phyloP scores from a whole-genome alignment of 2,329 filamentous ascomycete species.

The Aphanoascus verrucosus region DNA sequence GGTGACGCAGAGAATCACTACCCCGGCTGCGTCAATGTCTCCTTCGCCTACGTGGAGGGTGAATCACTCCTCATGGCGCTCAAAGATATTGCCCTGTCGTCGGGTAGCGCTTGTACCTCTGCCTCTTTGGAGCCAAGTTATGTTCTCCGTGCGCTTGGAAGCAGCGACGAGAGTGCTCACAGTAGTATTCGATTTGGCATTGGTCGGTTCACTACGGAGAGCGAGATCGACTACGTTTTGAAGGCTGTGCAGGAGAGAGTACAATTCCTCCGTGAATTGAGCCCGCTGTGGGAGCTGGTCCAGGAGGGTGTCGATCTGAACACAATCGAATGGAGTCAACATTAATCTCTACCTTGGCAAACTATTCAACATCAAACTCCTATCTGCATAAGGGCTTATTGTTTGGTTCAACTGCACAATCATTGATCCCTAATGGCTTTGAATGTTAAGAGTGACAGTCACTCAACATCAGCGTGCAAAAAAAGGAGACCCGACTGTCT shows the following conservation, averaged over 20 bases:
- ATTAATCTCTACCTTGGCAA: conserved; percentile 43
- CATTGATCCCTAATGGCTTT: neutral
- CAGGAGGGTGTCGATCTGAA: conserved; percentile 93
- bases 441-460: no score
- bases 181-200: conserved; percentile 97
- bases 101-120: conserved; percentile 92
- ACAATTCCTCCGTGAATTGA: conserved; percentile 84
- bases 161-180: conserved; percentile 93
- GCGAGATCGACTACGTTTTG: conserved; percentile 92
- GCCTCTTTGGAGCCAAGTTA: conserved; percentile 95
- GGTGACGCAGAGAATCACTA: conserved; percentile 77
- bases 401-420: neutral
- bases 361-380: no score
- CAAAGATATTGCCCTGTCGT: conserved; percentile 95
- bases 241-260: conserved; percentile 88
- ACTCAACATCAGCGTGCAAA: neutral
- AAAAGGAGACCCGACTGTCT: neutral
- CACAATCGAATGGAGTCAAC: conserved; percentile 97
- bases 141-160: conserved; percentile 84
- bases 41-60: conserved; percentile 95
- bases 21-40: conserved; percentile 94
- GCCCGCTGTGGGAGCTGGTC: conserved; percentile 92
- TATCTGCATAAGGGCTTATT: no score
- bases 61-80: conserved; percentile 96
- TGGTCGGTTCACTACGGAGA: conserved; percentile 88